Evolutionary conservation across 768 basidiomycete genomes (phyloP).

Genomic region (Kwoniella mangroviensis): DNA sequence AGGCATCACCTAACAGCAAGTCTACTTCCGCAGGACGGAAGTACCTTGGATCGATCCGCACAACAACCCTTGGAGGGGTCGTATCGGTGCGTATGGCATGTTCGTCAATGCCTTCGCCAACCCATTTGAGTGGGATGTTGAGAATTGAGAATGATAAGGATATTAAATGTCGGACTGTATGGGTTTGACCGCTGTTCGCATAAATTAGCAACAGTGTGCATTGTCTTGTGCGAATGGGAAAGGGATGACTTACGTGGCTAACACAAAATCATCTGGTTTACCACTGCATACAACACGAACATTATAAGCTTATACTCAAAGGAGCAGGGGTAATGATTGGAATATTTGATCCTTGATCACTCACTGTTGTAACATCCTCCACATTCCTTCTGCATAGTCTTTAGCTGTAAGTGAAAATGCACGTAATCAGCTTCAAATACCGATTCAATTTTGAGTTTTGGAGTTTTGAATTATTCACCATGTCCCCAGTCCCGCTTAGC

Average conservation of each 20-base stretch:
- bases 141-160: constrained; percentile 79
- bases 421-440: background rate
- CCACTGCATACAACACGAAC: constrained; percentile 47
- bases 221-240: background rate
- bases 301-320: background rate
- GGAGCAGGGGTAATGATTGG: too few species aligned
- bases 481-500: constrained; percentile 98
- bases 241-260: constrained; percentile 29
- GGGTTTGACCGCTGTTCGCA: constrained; percentile 73
- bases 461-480: constrained; percentile 63
- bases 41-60: constrained; percentile 84
- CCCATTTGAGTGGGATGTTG: constrained; percentile 65
- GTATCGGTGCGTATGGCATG: constrained; percentile 57
- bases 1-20: constrained; percentile 83
- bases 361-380: constrained; percentile 88
- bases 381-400: constrained; percentile 94
- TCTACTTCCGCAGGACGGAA: constrained; percentile 97
- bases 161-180: constrained; percentile 90
- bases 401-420: constrained; percentile 36
- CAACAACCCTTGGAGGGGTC: constrained; percentile 59
- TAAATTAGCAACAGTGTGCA: background rate
- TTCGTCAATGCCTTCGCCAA: constrained; percentile 32
- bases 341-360: background rate
- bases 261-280: constrained; percentile 72
- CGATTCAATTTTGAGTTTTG: constrained; percentile 61